These are phyloP conservation scores for Aspergillus campestris DNA, from an alignment of 495 filamentous ascomycete genomes.

Conservation along the genomic window DNA sequence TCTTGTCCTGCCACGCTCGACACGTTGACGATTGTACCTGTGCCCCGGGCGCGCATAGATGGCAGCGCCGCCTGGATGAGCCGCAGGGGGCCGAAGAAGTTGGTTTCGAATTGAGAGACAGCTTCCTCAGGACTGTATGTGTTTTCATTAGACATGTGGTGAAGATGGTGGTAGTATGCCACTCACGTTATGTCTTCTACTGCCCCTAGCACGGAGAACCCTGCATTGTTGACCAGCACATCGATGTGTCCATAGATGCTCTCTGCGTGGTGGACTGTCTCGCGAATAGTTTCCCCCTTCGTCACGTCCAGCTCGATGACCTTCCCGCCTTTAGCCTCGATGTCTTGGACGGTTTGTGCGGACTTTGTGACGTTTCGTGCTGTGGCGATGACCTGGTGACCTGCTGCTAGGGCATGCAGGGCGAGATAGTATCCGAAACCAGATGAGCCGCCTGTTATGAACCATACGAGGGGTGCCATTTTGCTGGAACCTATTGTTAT, in stretches of 20 bases:
- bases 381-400: constrained; percentile 45
- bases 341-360: constrained; percentile 10
- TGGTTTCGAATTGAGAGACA: constrained; percentile 21
- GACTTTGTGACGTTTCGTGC: constrained; percentile 36
- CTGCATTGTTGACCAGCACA: constrained; percentile 2
- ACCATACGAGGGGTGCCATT: constrained; percentile 17
- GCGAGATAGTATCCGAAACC: constrained; percentile 42
- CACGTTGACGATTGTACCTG: constrained; percentile 41
- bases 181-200: constrained; percentile 2
- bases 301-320: constrained; percentile 7
- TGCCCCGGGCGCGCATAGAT: constrained; percentile 31
- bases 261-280: background rate
- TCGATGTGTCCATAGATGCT: constrained; percentile 1
- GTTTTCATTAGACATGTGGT: background rate
- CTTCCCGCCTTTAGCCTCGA: constrained; percentile 8
- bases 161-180: background rate
- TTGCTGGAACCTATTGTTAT: too few species aligned
- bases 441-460: constrained; percentile 44
- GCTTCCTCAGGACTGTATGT: constrained; percentile 14
- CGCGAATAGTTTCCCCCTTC: background rate
- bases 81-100: constrained; percentile 42
- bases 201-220: constrained; percentile 2
- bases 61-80: constrained; percentile 39
- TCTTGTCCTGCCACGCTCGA: constrained; percentile 36
- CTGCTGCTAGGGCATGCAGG: constrained; percentile 32